Percentiles rank a stretch among this genome's conserved stretches.
These are phyloP conservation scores for Barnettozyma pratensis DNA, from an alignment of 805 yeast genomes.

Conservation along the genomic window DNA sequence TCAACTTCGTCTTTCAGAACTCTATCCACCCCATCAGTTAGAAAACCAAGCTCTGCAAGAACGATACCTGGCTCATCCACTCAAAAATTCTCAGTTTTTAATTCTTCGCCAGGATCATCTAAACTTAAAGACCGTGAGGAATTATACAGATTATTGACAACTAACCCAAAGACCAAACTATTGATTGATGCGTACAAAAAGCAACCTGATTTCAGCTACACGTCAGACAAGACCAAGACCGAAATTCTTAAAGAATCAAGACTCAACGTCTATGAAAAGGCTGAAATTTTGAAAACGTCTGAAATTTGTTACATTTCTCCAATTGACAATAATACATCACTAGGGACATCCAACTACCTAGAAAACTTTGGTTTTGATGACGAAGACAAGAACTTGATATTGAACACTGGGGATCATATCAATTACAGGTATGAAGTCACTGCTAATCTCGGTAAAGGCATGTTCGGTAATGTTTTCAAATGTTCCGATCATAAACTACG, in stretches of 20 bases:
- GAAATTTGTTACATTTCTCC: constrained; percentile 48
- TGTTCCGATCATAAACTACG: constrained; percentile 63
- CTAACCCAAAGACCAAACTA: constrained; percentile 14
- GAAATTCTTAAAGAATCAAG: constrained; percentile 8
- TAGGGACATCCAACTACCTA: constrained; percentile 3
- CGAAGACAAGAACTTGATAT: constrained; percentile 52
- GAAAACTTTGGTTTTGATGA: constrained; percentile 63
- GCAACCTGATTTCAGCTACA: not conserved
- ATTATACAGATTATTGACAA: constrained; percentile 3
- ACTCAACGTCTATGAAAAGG: constrained; percentile 52
- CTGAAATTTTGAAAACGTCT: constrained; percentile 48
- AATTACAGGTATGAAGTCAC: constrained; percentile 67
- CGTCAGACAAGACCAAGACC: not conserved
- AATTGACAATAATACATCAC: constrained; percentile 1
- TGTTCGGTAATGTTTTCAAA: constrained; percentile 74
- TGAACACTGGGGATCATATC: constrained; percentile 60
- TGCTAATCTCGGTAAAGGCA: constrained; percentile 63
- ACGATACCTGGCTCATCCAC: not conserved
- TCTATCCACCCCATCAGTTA: not conserved
- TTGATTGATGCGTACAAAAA: constrained; percentile 6
- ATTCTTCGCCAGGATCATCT: not conserved
- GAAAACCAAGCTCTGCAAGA: constrained; percentile 2
- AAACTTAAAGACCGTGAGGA: constrained; percentile 9
- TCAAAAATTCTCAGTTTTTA: not conserved
- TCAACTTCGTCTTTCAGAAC: not conserved